phyloP scores from a whole-genome alignment of 2,329 filamentous ascomycete species.

The Diaporthe sp. region DNA sequence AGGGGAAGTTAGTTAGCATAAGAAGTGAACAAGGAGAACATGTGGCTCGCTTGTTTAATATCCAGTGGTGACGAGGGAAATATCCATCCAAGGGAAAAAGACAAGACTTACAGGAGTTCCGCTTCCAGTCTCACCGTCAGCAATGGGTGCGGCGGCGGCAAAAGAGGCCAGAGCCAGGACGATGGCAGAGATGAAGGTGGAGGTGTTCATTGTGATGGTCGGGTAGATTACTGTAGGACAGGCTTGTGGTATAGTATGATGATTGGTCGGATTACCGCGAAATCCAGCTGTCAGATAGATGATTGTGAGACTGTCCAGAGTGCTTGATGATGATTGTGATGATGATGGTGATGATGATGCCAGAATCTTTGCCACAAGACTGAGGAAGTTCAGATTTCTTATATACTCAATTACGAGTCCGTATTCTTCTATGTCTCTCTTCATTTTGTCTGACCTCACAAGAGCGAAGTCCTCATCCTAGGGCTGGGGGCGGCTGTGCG shows the following conservation, averaged over 20 bases:
- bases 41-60: neutral
- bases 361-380: neutral
- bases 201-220: conserved; percentile 31
- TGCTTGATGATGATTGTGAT: conserved; percentile 24
- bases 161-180: conserved; percentile 23
- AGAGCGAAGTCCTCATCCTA: neutral
- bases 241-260: neutral
- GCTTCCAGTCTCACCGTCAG: neutral
- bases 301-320: neutral
- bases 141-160: conserved; percentile 12
- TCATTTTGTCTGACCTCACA: neutral
- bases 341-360: conserved; percentile 20
- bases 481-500: conserved; percentile 29
- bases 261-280: neutral
- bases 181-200: conserved; percentile 29
- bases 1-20: neutral
- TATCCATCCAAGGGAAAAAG: neutral
- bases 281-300: neutral
- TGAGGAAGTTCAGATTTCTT: neutral
- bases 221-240: too few relatives aligned
- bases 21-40: too few relatives aligned
- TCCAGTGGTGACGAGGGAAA: too few relatives aligned
- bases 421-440: neutral
- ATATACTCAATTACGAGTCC: conserved; percentile 3
- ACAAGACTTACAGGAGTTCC: neutral